These are phyloP conservation scores for Oryza rufipogon DNA, from an alignment of 176 grass and related monocot genomes.

Conservation along the genomic window DNA sequence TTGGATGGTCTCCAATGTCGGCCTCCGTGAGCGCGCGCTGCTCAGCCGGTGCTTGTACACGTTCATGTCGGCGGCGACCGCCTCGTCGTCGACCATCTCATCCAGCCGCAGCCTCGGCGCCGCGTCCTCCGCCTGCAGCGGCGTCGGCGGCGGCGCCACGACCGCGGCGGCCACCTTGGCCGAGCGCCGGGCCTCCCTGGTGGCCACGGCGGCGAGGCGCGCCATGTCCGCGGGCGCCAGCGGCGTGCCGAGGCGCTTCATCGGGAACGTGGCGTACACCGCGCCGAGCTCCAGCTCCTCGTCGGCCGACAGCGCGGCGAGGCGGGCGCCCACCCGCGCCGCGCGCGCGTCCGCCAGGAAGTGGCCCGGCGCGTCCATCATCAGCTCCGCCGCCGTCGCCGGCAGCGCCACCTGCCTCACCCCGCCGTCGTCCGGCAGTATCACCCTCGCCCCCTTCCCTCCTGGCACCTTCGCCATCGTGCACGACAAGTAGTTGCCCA, in stretches of 20 bases:
- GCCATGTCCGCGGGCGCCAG: conserved; percentile 51
- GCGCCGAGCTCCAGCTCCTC: conserved; percentile 72
- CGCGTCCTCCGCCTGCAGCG: background rate
- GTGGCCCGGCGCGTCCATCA: conserved; percentile 82
- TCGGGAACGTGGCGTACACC: conserved; percentile 67
- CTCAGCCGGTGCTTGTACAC: conserved; percentile 75
- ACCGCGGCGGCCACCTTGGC: conserved; percentile 46
- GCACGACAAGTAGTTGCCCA: conserved; percentile 92
- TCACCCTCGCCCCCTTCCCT: conserved; percentile 44
- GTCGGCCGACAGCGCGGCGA: conserved; percentile 69
- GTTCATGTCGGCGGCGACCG: conserved; percentile 45
- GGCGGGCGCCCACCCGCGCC: conserved; percentile 52
- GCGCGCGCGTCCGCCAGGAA: conserved; percentile 61
- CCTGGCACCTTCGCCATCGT: conserved; percentile 44
- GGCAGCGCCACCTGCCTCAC: conserved; percentile 43
- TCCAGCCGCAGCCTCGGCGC: conserved; percentile 41
- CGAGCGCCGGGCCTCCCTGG: conserved; percentile 49
- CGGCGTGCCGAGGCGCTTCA: conserved; percentile 70
- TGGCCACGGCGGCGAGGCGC: conserved; percentile 47
- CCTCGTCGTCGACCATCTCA: conserved; percentile 48
- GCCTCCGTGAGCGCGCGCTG: conserved; percentile 54
- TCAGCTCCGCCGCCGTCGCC: conserved; percentile 75
- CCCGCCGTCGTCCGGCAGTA: conserved; percentile 69
- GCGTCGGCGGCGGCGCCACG: background rate
- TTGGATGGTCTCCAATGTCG: conserved; percentile 84